Evolutionary conservation across 805 yeast species (phyloP), one percentile per base, ranked within the genome.

Genomic region (Suhomyces kilbournensis): DNA sequence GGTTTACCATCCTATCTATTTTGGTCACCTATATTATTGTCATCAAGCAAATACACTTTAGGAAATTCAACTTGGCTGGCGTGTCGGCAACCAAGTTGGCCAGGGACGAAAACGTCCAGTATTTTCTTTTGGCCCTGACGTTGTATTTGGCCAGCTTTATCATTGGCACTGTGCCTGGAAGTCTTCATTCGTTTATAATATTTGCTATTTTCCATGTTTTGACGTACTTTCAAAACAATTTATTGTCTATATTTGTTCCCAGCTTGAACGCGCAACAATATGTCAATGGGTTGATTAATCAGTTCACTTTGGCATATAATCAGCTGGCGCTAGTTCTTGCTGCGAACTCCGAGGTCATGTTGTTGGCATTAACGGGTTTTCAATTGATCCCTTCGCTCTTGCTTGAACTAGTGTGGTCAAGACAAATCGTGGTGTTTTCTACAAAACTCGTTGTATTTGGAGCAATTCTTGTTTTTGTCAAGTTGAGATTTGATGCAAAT

Each of bases 11-110:
- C 39, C 57, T 81, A 10, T 75, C 84, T 26, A 79, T 84, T 22
- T 70, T 85, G 17, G 59, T 78, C n/a, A 83, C 90, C 0, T 86
- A 86, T 61, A 65, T 76, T 20, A 83, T 86, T 44, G 89, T 85
- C 8, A 66, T 86, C 30, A 78, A 82, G 60, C 88, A 85, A 62
- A 76, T 82, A 39, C 78, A 79, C 66, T 78, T 78, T 62, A 65
- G 77, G 19, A 72, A 60, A 52, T 71, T 66, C 30, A 60, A 64
- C 17, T 53, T 63, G 0, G 62, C 62, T 48, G 38, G 49, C 47
- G 12, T 50, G 54, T 35, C 57, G 46, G 46, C 32, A 14, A 19
- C 44, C 30, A 57, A 56, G 58, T 64, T 67, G 48, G 59, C 65
- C 48, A 63, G 63, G 57, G 84, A 74, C 53, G 78, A 74, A 52